These are phyloP conservation scores for Dryas alaskensis DNA, from an alignment of 306 rosid genomes.

Conservation along the genomic window DNA sequence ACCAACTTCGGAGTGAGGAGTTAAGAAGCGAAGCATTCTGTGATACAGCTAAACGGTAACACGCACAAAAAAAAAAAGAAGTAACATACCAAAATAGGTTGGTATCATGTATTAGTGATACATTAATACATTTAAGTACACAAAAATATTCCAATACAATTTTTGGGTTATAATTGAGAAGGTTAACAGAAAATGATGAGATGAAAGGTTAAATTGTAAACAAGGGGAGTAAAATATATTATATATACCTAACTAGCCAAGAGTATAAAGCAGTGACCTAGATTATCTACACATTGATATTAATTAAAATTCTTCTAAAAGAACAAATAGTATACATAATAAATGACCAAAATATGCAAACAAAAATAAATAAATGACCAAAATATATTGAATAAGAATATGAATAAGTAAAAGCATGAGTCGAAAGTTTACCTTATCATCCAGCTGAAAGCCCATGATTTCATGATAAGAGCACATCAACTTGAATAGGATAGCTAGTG, in stretches of 20 bases:
- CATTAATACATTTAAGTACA: not conserved
- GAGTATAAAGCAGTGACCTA: not conserved
- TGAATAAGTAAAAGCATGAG: conserved; percentile 13
- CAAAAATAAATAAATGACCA: not conserved
- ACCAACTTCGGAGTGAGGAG: no score
- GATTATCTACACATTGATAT: not conserved
- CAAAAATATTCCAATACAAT: not conserved
- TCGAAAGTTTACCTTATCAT: conserved; percentile 54
- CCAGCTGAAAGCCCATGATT: conserved; percentile 82
- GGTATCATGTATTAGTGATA: not conserved
- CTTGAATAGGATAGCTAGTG: conserved; percentile 73
- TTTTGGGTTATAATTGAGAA: not conserved
- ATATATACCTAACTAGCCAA: not conserved
- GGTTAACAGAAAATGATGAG: not conserved
- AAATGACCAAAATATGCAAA: not conserved
- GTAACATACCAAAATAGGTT: not conserved
- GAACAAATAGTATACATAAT: not conserved
- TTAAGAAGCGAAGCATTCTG: not conserved
- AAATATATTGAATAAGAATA: conserved; percentile 10
- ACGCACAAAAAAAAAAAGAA: not conserved
- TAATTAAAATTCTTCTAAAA: not conserved
- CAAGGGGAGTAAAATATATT: not conserved
- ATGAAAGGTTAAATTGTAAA: not conserved
- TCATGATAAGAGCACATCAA: conserved; percentile 87
- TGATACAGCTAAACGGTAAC: not conserved